Evolutionary conservation across 352 stramenopile genomes (phyloP).

Genomic region (Pythium biforme): DNA sequence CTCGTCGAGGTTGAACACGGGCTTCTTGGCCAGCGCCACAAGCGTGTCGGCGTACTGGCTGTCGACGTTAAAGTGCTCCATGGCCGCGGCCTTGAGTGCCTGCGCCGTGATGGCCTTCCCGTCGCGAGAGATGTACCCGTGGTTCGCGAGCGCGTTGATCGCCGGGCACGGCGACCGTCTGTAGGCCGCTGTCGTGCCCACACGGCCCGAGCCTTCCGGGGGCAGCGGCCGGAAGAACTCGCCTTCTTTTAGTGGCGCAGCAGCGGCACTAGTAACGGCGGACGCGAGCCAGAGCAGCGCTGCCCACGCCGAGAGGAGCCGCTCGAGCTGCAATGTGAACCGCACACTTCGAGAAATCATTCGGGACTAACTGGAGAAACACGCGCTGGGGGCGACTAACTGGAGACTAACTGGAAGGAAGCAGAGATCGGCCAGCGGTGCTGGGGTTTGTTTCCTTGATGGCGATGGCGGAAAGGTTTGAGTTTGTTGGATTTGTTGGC

Average conservation of each 20-base stretch:
- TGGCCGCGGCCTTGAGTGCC: slow-evolving; percentile 22
- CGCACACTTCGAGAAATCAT: slow-evolving; percentile 10
- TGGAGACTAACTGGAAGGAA: slow-evolving; percentile 10
- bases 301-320: not conserved
- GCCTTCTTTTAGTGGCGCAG: slow-evolving; percentile 7
- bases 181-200: slow-evolving; percentile 2
- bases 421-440: too few relatives aligned
- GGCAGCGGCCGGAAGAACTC: slow-evolving; percentile 18
- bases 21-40: slow-evolving; percentile 24
- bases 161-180: slow-evolving; percentile 39
- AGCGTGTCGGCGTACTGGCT: slow-evolving; percentile 25
- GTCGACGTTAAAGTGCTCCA: slow-evolving; percentile 38
- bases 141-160: slow-evolving; percentile 53
- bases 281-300: slow-evolving; percentile 1
- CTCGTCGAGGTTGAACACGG: slow-evolving; percentile 35
- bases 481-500: too few relatives aligned
- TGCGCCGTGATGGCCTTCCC: slow-evolving; percentile 36
- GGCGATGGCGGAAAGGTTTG: not conserved
- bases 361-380: slow-evolving; percentile 10
- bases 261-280: not conserved
- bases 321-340: slow-evolving; percentile 3
- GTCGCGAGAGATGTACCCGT: slow-evolving; percentile 41
- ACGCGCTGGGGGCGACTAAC: slow-evolving; percentile 1
- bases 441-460: not conserved
- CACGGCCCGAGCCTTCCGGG: slow-evolving; percentile 13